Evolutionary conservation across 768 basidiomycete genomes (phyloP).

Genomic region (Boletus sp.): DNA sequence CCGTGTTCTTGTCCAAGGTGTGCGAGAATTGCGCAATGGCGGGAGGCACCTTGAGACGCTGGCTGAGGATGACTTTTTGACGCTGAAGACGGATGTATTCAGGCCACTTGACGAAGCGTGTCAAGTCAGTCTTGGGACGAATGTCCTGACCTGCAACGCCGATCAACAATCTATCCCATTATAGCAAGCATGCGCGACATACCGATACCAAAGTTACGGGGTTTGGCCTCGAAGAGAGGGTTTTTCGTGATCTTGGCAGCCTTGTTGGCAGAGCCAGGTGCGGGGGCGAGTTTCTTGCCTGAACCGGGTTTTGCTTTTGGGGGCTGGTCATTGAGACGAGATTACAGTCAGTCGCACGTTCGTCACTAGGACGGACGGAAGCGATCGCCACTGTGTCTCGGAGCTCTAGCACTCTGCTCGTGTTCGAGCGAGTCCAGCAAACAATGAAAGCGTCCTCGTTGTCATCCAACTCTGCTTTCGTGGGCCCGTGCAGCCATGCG

Average conservation of each 20-base stretch:
- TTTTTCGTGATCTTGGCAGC: slow-evolving; percentile 79
- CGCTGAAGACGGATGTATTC: slow-evolving; percentile 97
- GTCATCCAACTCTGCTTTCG: slow-evolving; percentile 38
- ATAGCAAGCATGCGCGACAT: slow-evolving; percentile 16
- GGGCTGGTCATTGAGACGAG: slow-evolving; percentile 93
- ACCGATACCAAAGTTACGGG: slow-evolving; percentile 98
- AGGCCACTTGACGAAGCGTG: slow-evolving; percentile 99
- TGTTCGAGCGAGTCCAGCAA: slow-evolving; percentile 41
- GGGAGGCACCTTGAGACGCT: slow-evolving; percentile 97
- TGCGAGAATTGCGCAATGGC: slow-evolving; percentile 97
- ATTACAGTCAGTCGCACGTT: slow-evolving; percentile 37
- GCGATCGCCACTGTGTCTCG: slow-evolving; percentile 40
- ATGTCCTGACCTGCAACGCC: slow-evolving; percentile 81
- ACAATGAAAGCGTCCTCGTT: slow-evolving; percentile 38
- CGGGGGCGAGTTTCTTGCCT: slow-evolving; percentile 82
- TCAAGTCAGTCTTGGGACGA: slow-evolving; percentile 84
- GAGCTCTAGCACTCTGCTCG: slow-evolving; percentile 50
- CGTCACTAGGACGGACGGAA: slow-evolving; percentile 23
- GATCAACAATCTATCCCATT: not conserved
- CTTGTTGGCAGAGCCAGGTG: slow-evolving; percentile 81
- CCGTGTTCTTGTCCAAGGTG: slow-evolving; percentile 99
- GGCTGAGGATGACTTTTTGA: slow-evolving; percentile 97
- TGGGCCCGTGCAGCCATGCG: slow-evolving; percentile 9
- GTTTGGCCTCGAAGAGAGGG: slow-evolving; percentile 88
- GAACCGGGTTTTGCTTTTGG: slow-evolving; percentile 67